Evolutionary conservation across 768 basidiomycete genomes (phyloP), one percentile per base, ranked within the genome.

Genomic region (Amanita polypyramis): DNA sequence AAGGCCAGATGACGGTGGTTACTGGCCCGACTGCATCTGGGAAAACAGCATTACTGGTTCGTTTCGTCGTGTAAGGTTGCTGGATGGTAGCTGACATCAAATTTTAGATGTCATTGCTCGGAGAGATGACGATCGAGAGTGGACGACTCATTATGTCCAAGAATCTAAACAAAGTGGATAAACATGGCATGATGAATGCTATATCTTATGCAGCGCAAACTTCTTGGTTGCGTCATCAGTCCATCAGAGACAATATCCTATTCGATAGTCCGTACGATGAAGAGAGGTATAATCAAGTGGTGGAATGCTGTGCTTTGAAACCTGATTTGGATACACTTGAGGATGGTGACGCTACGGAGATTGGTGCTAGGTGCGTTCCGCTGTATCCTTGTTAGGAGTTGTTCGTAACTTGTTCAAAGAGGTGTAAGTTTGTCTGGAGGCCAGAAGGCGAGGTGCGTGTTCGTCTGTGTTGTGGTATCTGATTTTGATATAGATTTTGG

Each of bases 311-410:
- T 58, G 92, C 91, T 1, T 63, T 98, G 45, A 66, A 60, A 23
- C 79, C 85, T 0, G 95, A 98, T 67, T 63, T 98, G 49, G 77
- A 84, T 4, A 75, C 92, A 9, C 62, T 97, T 1, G 88, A 94
- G 49, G 82, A 93, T 56, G 95, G 95, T 0, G 92, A 90, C 58
- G 67, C 64, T 47, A 92, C 89, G 1, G 85, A 90, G 64, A 87
- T 94, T 54, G 90, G 90, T 11, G 81, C 79, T 11, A 70, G 80
- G 71, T 76, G 42, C 10, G 69, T 58, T 14, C 29, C 2, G 20
- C 17, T 11, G 15, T 4, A 12, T 12, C 47, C 17, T 21, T 8
- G 14, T 21, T n/a, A 19, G 34, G 27, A 14, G 58, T 21, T 49
- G 43, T 12, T 41, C 39, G 6, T 30, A 7, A 4, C 44, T 23